These are phyloP conservation scores for Diaporthe helianthi DNA, from an alignment of 2,329 filamentous ascomycete genomes.

Conservation along the genomic window DNA sequence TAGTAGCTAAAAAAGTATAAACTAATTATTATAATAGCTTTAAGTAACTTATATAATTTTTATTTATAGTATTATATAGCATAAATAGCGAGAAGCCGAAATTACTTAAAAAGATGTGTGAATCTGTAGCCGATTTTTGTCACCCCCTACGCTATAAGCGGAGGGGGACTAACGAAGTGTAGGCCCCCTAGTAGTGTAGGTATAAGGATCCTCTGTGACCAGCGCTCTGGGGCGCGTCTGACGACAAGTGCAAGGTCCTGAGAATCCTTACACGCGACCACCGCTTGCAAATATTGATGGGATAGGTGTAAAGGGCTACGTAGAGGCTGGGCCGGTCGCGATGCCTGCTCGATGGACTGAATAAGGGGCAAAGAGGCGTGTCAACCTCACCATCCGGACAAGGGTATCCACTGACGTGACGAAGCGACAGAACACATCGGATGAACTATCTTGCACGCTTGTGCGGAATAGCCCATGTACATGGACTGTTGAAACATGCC, in stretches of 20 bases:
- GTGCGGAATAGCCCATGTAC: background rate
- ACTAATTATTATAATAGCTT: too few relatives aligned
- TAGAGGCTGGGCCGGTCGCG: background rate
- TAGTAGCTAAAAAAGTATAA: too few relatives aligned
- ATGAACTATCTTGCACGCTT: slow-evolving; percentile 10
- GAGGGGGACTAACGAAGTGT: too few relatives aligned
- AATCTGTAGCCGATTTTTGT: too few relatives aligned
- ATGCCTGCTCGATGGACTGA: background rate
- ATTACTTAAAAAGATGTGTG: too few relatives aligned
- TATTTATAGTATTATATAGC: too few relatives aligned
- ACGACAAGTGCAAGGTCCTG: background rate
- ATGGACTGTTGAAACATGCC: background rate
- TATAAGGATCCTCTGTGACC: background rate
- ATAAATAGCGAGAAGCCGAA: too few relatives aligned
- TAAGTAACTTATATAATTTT: too few relatives aligned
- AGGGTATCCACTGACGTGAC: slow-evolving; percentile 13
- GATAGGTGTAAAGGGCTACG: background rate
- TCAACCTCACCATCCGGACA: background rate
- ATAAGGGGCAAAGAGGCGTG: background rate
- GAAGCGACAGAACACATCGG: slow-evolving; percentile 12
- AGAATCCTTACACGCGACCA: background rate
- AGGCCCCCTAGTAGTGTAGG: too few relatives aligned
- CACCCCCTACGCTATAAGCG: too few relatives aligned
- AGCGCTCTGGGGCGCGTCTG: background rate
- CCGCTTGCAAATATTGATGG: background rate